Base-by-base conservation (phyloP, 805 yeast genomes). In the Myxozyma neotropica region DNA sequence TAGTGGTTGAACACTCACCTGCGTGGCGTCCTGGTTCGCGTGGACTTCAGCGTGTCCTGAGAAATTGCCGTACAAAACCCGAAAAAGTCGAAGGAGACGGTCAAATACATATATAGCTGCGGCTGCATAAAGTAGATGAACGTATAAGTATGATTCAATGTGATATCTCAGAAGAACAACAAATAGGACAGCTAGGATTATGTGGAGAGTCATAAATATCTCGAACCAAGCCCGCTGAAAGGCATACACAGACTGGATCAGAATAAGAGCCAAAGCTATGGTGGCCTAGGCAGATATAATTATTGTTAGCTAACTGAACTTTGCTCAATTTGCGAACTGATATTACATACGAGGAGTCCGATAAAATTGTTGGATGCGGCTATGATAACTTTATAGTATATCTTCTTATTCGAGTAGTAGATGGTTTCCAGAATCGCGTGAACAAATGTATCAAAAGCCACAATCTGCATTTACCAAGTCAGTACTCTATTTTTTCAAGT, bases 31-130 rank as follows among this genome's bases (percentile, higher is more conserved):
- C 7, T 40, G 58, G 35, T 42, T 50, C n/a, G 52, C 55, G 27
- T 61, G 59, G 2, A 76, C 75, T 13, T 60, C 59, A 24, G 73
- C 71, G 5, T 57, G 52, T 19, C 59, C 55, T 15, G 58, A 27
- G 7, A 75, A 65, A 8, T 96, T 96, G 62, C 87, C 85, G 38
- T 75, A 70, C n/a, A 80, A 55, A 1, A 89, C 71, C 55, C 89
- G 78, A 0, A 78, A 73, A 7, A 85, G 58, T 64, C 96, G 79
- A 12, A 81, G 68, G 0, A 83, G 59, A 55, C 93, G 76, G 69
- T 90, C 95, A 65, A 83, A 76, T 1, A 76, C 79, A 95, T 96
- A 89, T 3, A 89, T 75, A 0, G 82, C 85, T 58, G 82, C 78
- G 4, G 84, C 69, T 3, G 15, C 24, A 35, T 51, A 55, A 6